Conservation (phyloP, 2,329 filamentous ascomycete genomes). For the Trematosphaeria pertusa region DNA sequence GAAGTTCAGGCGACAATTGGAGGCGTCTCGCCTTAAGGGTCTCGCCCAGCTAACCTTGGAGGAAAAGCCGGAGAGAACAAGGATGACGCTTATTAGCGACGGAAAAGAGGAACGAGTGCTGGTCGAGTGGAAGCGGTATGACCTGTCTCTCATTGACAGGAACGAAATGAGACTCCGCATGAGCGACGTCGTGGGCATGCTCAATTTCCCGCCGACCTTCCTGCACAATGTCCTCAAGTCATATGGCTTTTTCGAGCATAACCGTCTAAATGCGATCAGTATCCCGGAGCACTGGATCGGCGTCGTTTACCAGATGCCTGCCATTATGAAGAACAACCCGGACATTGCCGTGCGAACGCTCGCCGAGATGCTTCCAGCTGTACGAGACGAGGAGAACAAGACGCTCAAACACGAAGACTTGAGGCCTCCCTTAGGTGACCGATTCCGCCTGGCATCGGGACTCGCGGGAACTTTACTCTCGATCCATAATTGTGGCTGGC, state of each 20-base stretch:
- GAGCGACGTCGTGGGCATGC: background rate
- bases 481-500: slow-evolving; percentile 1
- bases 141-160: background rate
- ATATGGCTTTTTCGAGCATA: background rate
- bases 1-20: no score
- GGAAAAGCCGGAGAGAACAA: no score
- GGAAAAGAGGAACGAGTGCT: no score
- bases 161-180: background rate
- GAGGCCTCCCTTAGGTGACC: background rate
- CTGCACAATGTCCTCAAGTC: background rate
- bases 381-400: background rate
- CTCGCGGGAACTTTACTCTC: background rate
- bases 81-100: no score
- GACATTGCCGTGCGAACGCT: background rate
- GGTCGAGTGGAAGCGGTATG: background rate
- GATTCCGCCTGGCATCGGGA: background rate
- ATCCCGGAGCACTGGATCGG: no score
- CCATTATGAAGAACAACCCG: background rate
- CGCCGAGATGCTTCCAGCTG: background rate
- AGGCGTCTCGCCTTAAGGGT: no score
- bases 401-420: no score
- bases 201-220: background rate
- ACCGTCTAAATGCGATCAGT: no score
- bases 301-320: background rate
- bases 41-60: no score